Conservation (phyloP, 169 alveolate species). For the Cryptosporidium sp. region DNA sequence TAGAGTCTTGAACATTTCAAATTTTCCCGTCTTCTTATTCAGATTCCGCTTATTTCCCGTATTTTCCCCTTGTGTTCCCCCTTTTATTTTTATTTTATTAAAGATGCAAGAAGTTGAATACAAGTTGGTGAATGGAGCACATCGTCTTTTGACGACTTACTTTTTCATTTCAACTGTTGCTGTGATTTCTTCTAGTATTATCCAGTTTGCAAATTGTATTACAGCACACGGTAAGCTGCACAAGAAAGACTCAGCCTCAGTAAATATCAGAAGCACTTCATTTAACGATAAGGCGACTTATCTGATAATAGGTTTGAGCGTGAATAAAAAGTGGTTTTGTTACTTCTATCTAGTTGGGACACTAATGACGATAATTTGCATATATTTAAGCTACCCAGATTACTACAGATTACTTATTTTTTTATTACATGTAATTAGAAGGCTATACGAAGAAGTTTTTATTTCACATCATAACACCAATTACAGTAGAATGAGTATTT, state of each 20-base stretch:
- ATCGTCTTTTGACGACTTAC: not conserved
- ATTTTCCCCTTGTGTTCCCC: constrained; percentile 19
- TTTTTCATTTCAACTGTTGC: constrained; percentile 8
- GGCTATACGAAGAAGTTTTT: constrained; percentile 25
- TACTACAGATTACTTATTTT: constrained; percentile 12
- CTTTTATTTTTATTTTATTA: constrained; percentile 12
- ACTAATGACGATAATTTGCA: not conserved
- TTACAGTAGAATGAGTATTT: constrained; percentile 33
- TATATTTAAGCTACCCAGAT: constrained; percentile 2
- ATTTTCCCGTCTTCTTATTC: constrained; percentile 45
- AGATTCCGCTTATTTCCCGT: constrained; percentile 64
- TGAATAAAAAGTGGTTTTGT: constrained; percentile 14
- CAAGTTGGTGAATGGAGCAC: constrained; percentile 13
- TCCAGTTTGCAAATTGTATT: not conserved
- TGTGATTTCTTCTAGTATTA: not conserved
- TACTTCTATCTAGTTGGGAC: constrained; percentile 53
- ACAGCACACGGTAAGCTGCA: constrained; percentile 29
- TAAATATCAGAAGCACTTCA: not conserved
- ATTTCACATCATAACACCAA: constrained; percentile 34
- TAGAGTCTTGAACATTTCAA: constrained; percentile 11
- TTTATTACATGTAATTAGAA: constrained; percentile 37
- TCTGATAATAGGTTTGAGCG: not conserved
- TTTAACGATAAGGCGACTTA: not conserved
- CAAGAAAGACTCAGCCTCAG: not conserved
- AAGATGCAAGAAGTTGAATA: constrained; percentile 5